These are phyloP conservation scores for Ottelia alismoides DNA, from an alignment of 106 monocot species.

Conservation along the genomic window DNA sequence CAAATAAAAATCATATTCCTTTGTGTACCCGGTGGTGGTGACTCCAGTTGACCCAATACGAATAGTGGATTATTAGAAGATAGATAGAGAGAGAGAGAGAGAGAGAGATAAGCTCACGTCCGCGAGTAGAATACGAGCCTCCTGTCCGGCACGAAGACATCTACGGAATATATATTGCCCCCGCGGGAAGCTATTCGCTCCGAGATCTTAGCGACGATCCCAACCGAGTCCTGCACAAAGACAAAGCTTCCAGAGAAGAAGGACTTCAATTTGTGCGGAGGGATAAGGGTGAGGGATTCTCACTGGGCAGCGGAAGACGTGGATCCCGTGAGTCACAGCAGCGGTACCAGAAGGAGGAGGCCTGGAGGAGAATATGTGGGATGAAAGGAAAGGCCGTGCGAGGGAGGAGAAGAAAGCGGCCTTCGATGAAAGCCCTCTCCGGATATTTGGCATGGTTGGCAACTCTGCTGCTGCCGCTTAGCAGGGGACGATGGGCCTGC, in stretches of 20 bases:
- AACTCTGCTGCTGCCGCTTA: too few species aligned
- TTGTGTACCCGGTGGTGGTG: too few species aligned
- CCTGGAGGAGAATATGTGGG: not conserved
- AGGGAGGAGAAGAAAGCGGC: not conserved
- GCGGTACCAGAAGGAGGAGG: not conserved
- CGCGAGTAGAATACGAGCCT: constrained; percentile 77
- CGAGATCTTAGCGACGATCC: constrained; percentile 80
- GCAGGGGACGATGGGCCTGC: too few species aligned
- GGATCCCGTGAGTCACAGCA: constrained; percentile 42
- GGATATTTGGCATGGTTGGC: too few species aligned
- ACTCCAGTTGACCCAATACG: too few species aligned
- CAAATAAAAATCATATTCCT: too few species aligned
- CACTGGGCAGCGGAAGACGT: constrained; percentile 88
- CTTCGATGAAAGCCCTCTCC: too few species aligned
- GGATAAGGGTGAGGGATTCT: not conserved
- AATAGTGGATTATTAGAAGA: too few species aligned
- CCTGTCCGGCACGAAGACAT: constrained; percentile 78
- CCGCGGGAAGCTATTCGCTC: constrained; percentile 73
- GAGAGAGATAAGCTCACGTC: too few species aligned
- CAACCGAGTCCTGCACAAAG: constrained; percentile 50
- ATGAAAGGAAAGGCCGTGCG: not conserved
- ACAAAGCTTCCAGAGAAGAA: not conserved
- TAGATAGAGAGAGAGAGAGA: too few species aligned
- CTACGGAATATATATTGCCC: constrained; percentile 75
- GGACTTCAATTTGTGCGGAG: not conserved